Conservation (phyloP, 2,329 filamentous ascomycete genomes). For the Paramyrothecium roridum region DNA sequence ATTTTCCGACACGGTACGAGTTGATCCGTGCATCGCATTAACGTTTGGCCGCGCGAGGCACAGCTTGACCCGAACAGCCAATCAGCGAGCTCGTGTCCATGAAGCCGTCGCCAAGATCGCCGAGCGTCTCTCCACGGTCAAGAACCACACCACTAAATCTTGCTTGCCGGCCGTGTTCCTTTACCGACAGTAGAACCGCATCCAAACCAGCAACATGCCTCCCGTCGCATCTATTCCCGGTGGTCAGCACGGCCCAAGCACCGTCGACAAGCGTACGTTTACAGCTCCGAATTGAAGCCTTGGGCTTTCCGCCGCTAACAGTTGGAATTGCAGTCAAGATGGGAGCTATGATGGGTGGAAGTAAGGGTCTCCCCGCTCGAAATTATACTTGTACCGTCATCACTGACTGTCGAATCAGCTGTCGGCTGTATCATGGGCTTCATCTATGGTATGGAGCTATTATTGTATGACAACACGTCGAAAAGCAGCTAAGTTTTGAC, state of each 20-base stretch:
- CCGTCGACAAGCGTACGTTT: constrained; percentile 51
- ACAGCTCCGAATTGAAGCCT: constrained; percentile 1
- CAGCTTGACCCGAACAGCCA: constrained; percentile 12
- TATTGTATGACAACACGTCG: neutral
- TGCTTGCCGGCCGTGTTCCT: neutral
- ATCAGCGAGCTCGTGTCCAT: constrained; percentile 11
- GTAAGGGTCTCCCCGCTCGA: constrained; percentile 56
- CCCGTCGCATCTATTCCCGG: constrained; percentile 35
- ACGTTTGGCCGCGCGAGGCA: constrained; percentile 19
- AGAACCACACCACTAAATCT: neutral
- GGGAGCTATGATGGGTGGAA: constrained; percentile 97
- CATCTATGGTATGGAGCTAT: constrained; percentile 70
- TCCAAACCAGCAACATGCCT: constrained; percentile 29
- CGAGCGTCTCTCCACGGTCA: too few relatives aligned
- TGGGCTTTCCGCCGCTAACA: constrained; percentile 11
- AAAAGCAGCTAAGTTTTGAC: constrained; percentile 9
- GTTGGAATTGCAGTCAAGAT: constrained; percentile 60
- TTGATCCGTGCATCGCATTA: constrained; percentile 17
- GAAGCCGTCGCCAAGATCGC: neutral
- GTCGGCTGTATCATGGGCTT: constrained; percentile 97
- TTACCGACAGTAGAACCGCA: neutral
- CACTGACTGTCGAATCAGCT: constrained; percentile 52
- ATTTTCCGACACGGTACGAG: constrained; percentile 19
- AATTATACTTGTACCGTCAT: neutral
- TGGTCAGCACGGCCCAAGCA: constrained; percentile 46